Evolutionary conservation across 2,329 filamentous ascomycete genomes (phyloP), one percentile per base, ranked within the genome.

Genomic region (Hirsutella minnesotensis): DNA sequence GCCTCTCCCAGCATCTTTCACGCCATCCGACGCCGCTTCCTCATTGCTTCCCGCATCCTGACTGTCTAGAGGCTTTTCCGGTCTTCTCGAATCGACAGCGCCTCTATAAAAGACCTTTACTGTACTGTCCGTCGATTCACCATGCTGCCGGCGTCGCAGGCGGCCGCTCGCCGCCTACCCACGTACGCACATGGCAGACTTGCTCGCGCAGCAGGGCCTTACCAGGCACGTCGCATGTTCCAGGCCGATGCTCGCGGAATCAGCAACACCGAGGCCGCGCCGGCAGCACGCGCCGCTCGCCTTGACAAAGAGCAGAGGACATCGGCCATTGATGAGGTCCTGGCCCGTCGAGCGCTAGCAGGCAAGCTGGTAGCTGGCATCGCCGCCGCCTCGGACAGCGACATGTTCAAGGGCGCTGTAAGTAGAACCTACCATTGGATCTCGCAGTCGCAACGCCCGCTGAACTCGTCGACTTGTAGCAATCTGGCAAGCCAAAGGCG

Each of bases 361-460:
- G 83, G 82, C 3, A 79, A 77, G 54, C 69, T 92, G 33, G 70
- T 84, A 48, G 85, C 81, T 16, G 83, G 83, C 31, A 75, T 86
- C 38, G 90, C 89, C 27, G 85, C 87, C 9, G 73, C 75, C 40
- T 81, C 83, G 3, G 81, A 82, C 61, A 86, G 85, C 60, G 83
- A 89, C 53, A 79, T 84, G 69, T 95, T 94, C 65, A 92, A 92
- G 64, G 79, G 79, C 41, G 72, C 77, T 43, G 80, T 85, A 62
- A 53, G 75, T 53, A 13, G 4, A 7, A 16, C 13, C 8, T 13
- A 10, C 24, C 15, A n/a, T 9, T 2, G 18, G 8, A 33, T 9
- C 3, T 5, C n/a, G 24, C 20, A 15, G 15, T n/a, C 31, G 4
- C 9, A 15, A 5, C 9, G 21, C 12, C 34, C 33, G 43, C 31